phyloP scores from a whole-genome alignment of 768 basidiomycete species.

The Lentinula guzmanii region DNA sequence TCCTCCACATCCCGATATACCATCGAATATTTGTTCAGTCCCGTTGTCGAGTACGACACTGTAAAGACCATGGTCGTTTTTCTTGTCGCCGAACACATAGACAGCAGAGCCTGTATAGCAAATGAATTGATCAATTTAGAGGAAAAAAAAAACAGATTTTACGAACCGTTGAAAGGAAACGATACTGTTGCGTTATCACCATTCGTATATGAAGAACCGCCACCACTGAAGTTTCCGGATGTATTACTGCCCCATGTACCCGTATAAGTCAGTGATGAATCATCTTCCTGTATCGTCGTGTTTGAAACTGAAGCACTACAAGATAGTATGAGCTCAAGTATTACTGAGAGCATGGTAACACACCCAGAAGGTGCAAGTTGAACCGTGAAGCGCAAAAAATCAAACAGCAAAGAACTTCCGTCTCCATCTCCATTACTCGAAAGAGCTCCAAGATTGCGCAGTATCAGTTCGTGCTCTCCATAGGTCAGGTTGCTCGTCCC shows the following conservation, averaged over 20 bases:
- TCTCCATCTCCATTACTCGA: constrained; percentile 23
- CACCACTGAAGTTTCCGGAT: constrained; percentile 38
- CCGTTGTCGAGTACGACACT: constrained; percentile 31
- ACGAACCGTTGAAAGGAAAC: constrained; percentile 34
- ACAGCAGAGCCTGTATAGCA: constrained; percentile 30
- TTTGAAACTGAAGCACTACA: constrained; percentile 34
- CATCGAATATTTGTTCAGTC: constrained; percentile 26
- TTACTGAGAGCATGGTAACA: constrained; percentile 6
- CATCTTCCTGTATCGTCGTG: constrained; percentile 34
- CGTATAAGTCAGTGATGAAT: constrained; percentile 29
- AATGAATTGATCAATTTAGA: background rate
- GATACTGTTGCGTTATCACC: constrained; percentile 32
- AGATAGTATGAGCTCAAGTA: background rate
- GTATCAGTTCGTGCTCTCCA: constrained; percentile 27
- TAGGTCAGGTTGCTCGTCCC: constrained; percentile 29
- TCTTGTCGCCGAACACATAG: constrained; percentile 43
- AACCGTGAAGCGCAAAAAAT: constrained; percentile 33
- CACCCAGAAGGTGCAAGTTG: constrained; percentile 40
- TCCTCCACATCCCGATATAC: constrained; percentile 41
- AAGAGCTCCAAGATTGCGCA: constrained; percentile 35
- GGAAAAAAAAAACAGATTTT: background rate
- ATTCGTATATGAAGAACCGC: constrained; percentile 36
- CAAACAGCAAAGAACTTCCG: constrained; percentile 33
- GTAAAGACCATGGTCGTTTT: constrained; percentile 42
- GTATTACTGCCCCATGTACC: constrained; percentile 38